Evolutionary conservation across 805 yeast species (phyloP), one percentile per base, ranked within the genome.

Genomic region (Metschnikowia peoriensis): DNA sequence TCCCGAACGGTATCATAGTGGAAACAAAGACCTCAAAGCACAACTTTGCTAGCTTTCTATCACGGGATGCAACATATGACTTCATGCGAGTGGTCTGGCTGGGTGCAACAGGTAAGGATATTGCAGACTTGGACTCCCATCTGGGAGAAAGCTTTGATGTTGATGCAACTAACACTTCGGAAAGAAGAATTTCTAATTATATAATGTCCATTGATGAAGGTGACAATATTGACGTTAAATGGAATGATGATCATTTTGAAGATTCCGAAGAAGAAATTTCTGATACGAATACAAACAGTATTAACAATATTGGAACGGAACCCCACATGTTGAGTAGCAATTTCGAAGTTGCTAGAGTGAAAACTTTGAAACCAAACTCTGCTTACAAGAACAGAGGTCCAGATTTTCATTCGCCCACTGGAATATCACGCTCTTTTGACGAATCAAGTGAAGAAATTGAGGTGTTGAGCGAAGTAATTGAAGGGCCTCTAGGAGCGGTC

Each of bases 1-100:
- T 93, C 63, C 96, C 96, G 22, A 93, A 93, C 66, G 97, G 96
- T 3, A 89, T 93, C 40, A 72, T 80, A 6, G 76, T 90, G 27
- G 86, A 84, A 59, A 87, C 94, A 0, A 75, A 71, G 38, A 80
- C 76, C 68, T 80, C 78, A 5, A 82, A 81, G 55, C 88, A 90
- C 61, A 82, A 83, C 16, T 92, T 93, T 75, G 97, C 97, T 12
- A 89, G 96, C 50, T 91, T 93, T 63, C 73, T 89, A 7, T 82
- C 93, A 1, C 78, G 97, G 51, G 97, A 93, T 65, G 68, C 84
- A 7, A 86, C 96, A 0, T 81, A 81, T 59, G 86, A 85, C 43
- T 79, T 90, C 51, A 74, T 94, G 58, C 83, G 80, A 56, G 77
- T 83, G 6, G 74, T 87, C 11, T 89, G 96, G 96, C 80, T 80